phyloP scores from a whole-genome alignment of 1,284 basidiomycete species.

The Trametes hirsuta region DNA sequence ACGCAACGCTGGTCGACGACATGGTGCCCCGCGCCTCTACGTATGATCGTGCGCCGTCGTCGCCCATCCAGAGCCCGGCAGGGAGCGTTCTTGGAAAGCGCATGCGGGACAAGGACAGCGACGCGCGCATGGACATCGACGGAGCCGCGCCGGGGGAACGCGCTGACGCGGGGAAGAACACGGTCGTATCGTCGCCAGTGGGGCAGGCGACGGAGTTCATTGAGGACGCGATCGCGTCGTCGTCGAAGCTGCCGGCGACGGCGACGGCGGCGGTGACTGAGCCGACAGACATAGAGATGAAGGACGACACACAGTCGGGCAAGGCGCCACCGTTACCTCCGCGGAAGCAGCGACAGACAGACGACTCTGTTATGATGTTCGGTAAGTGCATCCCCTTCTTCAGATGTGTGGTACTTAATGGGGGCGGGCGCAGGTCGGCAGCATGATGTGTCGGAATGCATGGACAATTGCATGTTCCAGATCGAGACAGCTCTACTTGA shows the following conservation, averaged over 20 bases:
- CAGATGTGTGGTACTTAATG: neutral
- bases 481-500: slow-evolving; percentile 90
- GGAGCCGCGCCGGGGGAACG: slow-evolving; percentile 15
- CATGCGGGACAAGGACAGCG: slow-evolving; percentile 45
- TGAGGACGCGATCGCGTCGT: slow-evolving; percentile 19
- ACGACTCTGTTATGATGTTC: slow-evolving; percentile 88
- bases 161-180: neutral
- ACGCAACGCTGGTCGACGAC: slow-evolving; percentile 83
- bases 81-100: slow-evolving; percentile 79
- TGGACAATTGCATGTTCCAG: slow-evolving; percentile 99
- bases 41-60: slow-evolving; percentile 30
- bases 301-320: slow-evolving; percentile 29
- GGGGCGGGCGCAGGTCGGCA: slow-evolving; percentile 71
- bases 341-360: slow-evolving; percentile 55
- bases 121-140: slow-evolving; percentile 50
- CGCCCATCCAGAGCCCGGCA: slow-evolving; percentile 28
- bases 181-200: slow-evolving; percentile 37
- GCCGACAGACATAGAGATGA: slow-evolving; percentile 51
- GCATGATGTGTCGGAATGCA: slow-evolving; percentile 97
- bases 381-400: slow-evolving; percentile 48
- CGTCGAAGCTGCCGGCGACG: slow-evolving; percentile 29
- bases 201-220: slow-evolving; percentile 12
- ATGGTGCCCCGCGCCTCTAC: slow-evolving; percentile 39
- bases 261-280: slow-evolving; percentile 3
- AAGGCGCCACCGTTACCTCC: slow-evolving; percentile 67